Evolutionary conservation across 2,329 filamentous ascomycete species (phyloP), one percentile per base, ranked within the genome.

Genomic region (Aureobasidium mangrovei): DNA sequence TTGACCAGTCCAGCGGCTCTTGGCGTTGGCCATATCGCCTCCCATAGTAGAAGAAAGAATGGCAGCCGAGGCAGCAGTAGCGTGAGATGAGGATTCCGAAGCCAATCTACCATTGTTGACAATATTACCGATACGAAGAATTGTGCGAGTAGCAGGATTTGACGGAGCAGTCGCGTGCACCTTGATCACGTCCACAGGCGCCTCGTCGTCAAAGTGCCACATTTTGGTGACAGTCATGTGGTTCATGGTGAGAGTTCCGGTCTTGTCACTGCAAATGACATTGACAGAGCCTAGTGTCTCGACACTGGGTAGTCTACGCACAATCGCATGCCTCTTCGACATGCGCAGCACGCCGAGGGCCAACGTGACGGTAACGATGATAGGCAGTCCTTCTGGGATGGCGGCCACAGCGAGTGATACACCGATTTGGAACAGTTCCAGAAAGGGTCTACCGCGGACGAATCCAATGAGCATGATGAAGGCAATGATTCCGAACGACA

Each of bases 231-330:
- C 90, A 0, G 93, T 95, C 93, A 98, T 97, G 67, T 98, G 93
- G 67, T 97, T 98, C 67, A 91, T 90, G 0, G 93, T 98, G 57
- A 98, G 74, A 1, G 93, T 98, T 32, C 91, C 89, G 41, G 93
- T 98, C 74, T 98, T 98, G 75, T 98, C 93, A 61, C 90, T 96
- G 74, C 94, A 98, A 5, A 98, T 89, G n/a, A 98, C 91, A 64
- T 97, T 98, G 56, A 98, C 93, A n/a, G 91, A 96, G 7, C 94
- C 94, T 4, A 98, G 74, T 0, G 93, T 98, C 69, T 98, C 93
- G 7, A 98, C 94, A 69, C 93, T 97, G 26, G 94, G 94, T 72
- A 98, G 85, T 65, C 88, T 85, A 61, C 93, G 86, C 57, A 98
- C 91, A 67, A 98, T 98, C 7, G 93, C 93, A 67, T 95, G 88